Evolutionary conservation across 768 basidiomycete species (phyloP).

Genomic region (Leccinum barrowsii): DNA sequence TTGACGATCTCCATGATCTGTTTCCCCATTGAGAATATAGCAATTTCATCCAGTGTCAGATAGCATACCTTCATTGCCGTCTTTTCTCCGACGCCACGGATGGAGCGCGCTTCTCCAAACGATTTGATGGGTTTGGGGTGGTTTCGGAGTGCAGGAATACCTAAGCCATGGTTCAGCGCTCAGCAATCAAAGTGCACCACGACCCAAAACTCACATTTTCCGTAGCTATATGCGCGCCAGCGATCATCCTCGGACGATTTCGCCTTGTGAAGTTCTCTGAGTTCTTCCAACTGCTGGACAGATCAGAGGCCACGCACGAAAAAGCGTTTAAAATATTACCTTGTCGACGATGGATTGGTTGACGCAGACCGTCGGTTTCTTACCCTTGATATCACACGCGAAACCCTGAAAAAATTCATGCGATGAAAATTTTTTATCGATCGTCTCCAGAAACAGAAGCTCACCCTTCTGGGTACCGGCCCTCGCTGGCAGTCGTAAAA

Average conservation of each 20-base stretch:
- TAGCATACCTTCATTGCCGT: conserved; percentile 67
- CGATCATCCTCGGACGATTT: conserved; percentile 58
- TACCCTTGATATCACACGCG: conserved; percentile 54
- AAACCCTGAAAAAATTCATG: conserved; percentile 46
- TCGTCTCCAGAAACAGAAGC: not conserved
- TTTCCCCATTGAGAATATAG: not conserved
- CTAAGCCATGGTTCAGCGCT: conserved; percentile 33
- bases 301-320: not conserved
- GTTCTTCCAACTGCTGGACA: conserved; percentile 53
- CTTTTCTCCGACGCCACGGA: conserved; percentile 67
- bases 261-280: conserved; percentile 60
- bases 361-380: conserved; percentile 35
- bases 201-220: conserved; percentile 49
- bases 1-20: conserved; percentile 81
- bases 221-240: conserved; percentile 66
- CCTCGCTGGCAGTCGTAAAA: conserved; percentile 14
- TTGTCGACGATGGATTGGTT: conserved; percentile 79
- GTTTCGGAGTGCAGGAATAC: conserved; percentile 53
- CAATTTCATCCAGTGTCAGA: no score
- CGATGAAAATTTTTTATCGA: not conserved
- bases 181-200: not conserved
- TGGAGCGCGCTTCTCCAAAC: conserved; percentile 52
- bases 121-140: conserved; percentile 58
- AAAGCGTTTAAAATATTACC: conserved; percentile 33
- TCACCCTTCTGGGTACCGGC: conserved; percentile 30